Conservation (phyloP, 225 moss, liverwort and hornwort species). For the Bryum argenteum region DNA sequence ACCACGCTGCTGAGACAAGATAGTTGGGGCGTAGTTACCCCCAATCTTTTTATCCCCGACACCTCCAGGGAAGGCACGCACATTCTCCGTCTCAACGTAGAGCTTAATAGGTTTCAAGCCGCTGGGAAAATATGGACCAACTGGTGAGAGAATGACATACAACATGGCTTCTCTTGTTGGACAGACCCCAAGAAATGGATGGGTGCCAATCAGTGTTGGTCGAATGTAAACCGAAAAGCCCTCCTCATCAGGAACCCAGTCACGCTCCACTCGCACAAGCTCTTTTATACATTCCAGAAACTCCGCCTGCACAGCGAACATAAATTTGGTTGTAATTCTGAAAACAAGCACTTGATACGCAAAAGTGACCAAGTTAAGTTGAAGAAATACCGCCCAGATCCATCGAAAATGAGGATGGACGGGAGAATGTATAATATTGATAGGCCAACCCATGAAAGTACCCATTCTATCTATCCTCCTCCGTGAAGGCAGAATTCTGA, state of each 20-base stretch:
- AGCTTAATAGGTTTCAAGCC: constrained; percentile 73
- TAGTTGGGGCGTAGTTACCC: constrained; percentile 77
- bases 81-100: constrained; percentile 71
- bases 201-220: constrained; percentile 77
- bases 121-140: constrained; percentile 80
- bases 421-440: not conserved
- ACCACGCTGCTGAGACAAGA: constrained; percentile 63
- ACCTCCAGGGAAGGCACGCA: constrained; percentile 85
- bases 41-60: constrained; percentile 79
- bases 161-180: constrained; percentile 66
- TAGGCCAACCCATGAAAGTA: not conserved
- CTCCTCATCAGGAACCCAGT: constrained; percentile 82
- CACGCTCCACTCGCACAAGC: constrained; percentile 75
- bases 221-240: constrained; percentile 89
- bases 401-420: not conserved
- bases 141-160: constrained; percentile 76
- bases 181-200: constrained; percentile 79
- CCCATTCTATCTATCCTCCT: constrained; percentile 13
- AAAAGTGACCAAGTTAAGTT: not conserved
- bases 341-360: not conserved
- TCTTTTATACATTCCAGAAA: constrained; percentile 83
- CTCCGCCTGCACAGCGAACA: constrained; percentile 50
- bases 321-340: not conserved
- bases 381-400: not conserved
- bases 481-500: not conserved